Evolutionary conservation across 176 grass and related monocot genomes (phyloP), one percentile per base, ranked within the genome.

Genomic region (Elaeis guineensis): DNA sequence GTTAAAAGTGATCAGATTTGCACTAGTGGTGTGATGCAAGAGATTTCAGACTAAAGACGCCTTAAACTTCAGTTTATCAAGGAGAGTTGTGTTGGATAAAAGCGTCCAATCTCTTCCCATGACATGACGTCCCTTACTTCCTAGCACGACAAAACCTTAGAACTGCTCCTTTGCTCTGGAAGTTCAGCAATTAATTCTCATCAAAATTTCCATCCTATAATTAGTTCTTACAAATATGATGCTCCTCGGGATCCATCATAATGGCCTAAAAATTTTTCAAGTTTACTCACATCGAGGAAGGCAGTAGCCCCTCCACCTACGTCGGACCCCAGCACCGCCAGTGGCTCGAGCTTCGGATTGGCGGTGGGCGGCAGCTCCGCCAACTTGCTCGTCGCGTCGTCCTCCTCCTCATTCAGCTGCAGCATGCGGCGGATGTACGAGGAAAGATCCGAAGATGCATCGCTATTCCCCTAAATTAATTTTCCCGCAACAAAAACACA

Each of bases 351-450:
- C 26, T 73, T 73, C 3, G 59, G 58, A 3, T 58, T 25, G 26
- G 19, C 16, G 25, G 21, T 48, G n/a, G 25, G 51, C 59, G 70
- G 58, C 70, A 63, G 39, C 50, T 53, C 59, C 4, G 50, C 59
- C 16, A 63, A 25, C 59, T 63, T 73, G 70, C 70, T 73, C 19
- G 70, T 63, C 14, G 70, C 70, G 16, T 73, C 70, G 28, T 73
- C 70, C 48, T 73, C 70, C 50, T 73, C 70, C 58, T 73, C 70
- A 5, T 28, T 73, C 26, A 73, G 70, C 70, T 73, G 70, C 70
- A 73, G 60, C 59, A 73, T 52, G 6, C 59, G 26, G 14, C 61
- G 19, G 17, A 61, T 73, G 21, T 63, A 51, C 19, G 70, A 73
- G 17, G 61, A 73, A 9, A 73, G 51, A 48, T 63, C 59, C 50